Evolutionary conservation across 2,329 filamentous ascomycete species (phyloP).

Genomic region (Talaromyces amestolkiae): DNA sequence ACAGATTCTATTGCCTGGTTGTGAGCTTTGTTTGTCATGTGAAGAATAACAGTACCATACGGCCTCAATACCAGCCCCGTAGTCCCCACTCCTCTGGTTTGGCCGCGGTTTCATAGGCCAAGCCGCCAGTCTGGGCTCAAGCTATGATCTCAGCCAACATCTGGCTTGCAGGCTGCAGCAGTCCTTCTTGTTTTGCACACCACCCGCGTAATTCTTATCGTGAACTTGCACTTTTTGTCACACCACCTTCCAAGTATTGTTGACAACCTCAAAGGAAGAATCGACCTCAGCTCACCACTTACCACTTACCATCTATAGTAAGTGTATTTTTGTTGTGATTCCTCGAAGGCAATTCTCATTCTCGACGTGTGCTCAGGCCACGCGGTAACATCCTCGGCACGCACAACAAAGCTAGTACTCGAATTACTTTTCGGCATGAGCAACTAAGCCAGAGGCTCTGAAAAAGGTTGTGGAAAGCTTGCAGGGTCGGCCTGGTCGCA

Average conservation of each 20-base stretch:
- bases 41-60: background rate
- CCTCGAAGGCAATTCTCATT: background rate
- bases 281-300: background rate
- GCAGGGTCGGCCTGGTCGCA: background rate
- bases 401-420: constrained; percentile 1
- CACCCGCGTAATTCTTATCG: background rate
- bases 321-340: background rate
- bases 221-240: background rate
- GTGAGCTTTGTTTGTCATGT: background rate
- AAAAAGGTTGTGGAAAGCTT: background rate
- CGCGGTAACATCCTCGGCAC: constrained; percentile 13
- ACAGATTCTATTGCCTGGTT: background rate
- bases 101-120: constrained; percentile 2
- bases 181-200: background rate
- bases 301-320: background rate
- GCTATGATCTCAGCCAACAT: constrained; percentile 22
- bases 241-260: background rate
- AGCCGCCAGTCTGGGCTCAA: background rate
- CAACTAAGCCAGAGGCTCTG: background rate
- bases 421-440: constrained; percentile 7
- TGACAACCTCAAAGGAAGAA: background rate
- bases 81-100: background rate
- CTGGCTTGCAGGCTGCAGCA: background rate
- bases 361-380: constrained; percentile 3
- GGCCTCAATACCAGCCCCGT: background rate